Percentiles rank a stretch among this genome's conserved stretches.
phyloP scores from a whole-genome alignment of 192 early-diverging fungal genomes.

The Linnemannia schmuckeri region DNA sequence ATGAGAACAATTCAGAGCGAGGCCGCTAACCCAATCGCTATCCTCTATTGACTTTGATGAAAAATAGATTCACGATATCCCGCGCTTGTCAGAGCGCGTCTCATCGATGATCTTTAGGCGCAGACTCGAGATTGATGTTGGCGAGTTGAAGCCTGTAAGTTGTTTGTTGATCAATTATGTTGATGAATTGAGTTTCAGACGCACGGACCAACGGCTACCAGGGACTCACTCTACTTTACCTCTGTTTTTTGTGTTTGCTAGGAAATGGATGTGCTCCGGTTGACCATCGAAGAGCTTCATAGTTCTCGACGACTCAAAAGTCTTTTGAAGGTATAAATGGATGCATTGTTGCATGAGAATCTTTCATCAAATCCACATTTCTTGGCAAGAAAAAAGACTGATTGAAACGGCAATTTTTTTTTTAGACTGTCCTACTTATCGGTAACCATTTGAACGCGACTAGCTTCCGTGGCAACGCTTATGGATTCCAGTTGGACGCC shows the following conservation, averaged over 20 bases:
- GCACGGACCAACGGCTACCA: background rate
- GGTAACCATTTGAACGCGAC: conserved; percentile 69
- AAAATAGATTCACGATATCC: conserved; percentile 64
- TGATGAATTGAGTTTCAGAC: background rate
- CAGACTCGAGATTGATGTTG: conserved; percentile 62
- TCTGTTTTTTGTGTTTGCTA: conserved; percentile 9
- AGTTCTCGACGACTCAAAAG: conserved; percentile 57
- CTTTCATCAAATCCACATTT: no score
- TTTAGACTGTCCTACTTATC: conserved; percentile 65
- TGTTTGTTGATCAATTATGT: background rate
- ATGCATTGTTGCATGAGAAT: background rate
- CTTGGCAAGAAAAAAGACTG: no score
- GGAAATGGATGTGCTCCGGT: conserved; percentile 63
- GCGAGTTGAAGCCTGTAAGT: conserved; percentile 62
- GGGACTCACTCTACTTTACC: background rate
- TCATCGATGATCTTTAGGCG: conserved; percentile 68
- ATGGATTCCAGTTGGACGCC: conserved; percentile 68
- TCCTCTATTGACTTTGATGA: background rate
- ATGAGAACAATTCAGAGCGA: no score
- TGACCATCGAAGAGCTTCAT: conserved; percentile 62
- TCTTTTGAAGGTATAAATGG: conserved; percentile 62
- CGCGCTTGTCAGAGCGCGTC: conserved; percentile 64
- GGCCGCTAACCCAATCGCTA: background rate
- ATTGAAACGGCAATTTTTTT: no score
- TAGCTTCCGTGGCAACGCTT: conserved; percentile 69